phyloP scores from a whole-genome alignment of 1,284 basidiomycete species.

The Moesziomyces parantarcticus region DNA sequence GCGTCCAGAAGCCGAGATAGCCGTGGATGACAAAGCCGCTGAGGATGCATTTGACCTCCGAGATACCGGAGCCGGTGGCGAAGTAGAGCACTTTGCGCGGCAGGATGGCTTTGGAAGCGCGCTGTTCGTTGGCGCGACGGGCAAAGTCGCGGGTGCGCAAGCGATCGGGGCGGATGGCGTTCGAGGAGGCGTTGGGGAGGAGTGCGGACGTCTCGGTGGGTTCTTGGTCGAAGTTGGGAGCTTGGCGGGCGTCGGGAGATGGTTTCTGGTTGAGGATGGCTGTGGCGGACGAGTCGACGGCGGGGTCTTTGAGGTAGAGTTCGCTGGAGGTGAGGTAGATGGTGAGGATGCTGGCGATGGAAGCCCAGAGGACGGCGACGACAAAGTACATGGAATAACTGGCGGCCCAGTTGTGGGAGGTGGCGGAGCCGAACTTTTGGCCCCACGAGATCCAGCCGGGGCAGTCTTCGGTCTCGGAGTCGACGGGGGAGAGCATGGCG shows the following conservation, averaged over 20 bases:
- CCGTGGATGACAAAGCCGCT: constrained; percentile 94
- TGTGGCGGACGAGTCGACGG: constrained; percentile 8
- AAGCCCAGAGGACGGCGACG: constrained; percentile 57
- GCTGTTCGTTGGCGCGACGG: constrained; percentile 41
- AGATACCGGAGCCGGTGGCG: constrained; percentile 95
- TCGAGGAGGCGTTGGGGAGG: constrained; percentile 8
- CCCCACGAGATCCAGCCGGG: constrained; percentile 80
- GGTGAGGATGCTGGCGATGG: constrained; percentile 76
- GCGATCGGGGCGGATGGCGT: constrained; percentile 12
- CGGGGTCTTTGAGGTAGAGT: constrained; percentile 43
- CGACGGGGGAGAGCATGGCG: constrained; percentile 16
- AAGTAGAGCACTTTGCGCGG: constrained; percentile 70
- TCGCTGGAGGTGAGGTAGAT: constrained; percentile 80
- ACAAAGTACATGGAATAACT: constrained; percentile 80
- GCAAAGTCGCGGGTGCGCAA: constrained; percentile 13
- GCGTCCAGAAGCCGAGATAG: constrained; percentile 87
- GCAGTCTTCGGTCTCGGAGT: constrained; percentile 71
- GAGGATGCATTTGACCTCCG: constrained; percentile 95
- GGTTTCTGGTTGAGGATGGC: constrained; percentile 16
- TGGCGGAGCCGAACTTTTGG: constrained; percentile 34
- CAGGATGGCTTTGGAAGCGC: constrained; percentile 67
- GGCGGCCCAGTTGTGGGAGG: constrained; percentile 69
- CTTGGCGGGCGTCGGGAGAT: not conserved
- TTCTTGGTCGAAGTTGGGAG: not conserved
- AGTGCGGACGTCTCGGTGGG: constrained; percentile 37